phyloP scores from a whole-genome alignment of 1,284 basidiomycete species.

The Phellopilus nigrolimitatus region DNA sequence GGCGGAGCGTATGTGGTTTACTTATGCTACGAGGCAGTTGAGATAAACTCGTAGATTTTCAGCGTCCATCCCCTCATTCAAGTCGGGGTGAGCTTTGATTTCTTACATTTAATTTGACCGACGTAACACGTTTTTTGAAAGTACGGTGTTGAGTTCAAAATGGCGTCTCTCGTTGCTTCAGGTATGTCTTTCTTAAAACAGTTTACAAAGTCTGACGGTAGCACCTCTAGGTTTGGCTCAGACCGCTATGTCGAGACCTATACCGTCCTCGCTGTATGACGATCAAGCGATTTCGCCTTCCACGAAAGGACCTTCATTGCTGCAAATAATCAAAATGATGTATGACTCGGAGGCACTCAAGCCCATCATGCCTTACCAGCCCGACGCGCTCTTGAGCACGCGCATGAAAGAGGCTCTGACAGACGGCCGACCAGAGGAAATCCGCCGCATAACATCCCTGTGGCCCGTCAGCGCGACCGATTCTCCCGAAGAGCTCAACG shows the following conservation, averaged over 20 bases:
- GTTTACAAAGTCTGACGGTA: not conserved
- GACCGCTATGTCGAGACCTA: conserved; percentile 41
- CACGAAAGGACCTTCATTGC: conserved; percentile 35
- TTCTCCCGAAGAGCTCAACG: conserved; percentile 36
- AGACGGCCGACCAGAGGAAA: conserved; percentile 41
- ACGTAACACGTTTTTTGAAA: conserved; percentile 23
- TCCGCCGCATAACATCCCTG: conserved; percentile 43
- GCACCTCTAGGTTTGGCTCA: conserved; percentile 44
- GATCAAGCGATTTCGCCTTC: conserved; percentile 15
- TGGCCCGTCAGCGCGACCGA: conserved; percentile 42
- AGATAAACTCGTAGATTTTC: not conserved
- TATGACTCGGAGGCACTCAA: conserved; percentile 50
- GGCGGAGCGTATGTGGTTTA: conserved; percentile 45
- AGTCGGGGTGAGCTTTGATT: conserved; percentile 44
- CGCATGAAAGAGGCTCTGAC: conserved; percentile 35
- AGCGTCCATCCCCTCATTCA: conserved; percentile 63
- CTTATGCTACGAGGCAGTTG: conserved; percentile 11
- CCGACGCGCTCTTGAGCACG: conserved; percentile 35
- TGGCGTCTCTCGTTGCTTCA: conserved; percentile 49
- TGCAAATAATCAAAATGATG: conserved; percentile 47
- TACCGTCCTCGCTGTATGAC: conserved; percentile 34
- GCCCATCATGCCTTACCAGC: conserved; percentile 51
- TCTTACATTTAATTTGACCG: not conserved
- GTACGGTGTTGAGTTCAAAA: conserved; percentile 59
- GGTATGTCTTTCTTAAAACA: conserved; percentile 28